These are phyloP conservation scores for Colletotrichum musicola DNA, from an alignment of 2,329 filamentous ascomycete genomes.

Conservation along the genomic window DNA sequence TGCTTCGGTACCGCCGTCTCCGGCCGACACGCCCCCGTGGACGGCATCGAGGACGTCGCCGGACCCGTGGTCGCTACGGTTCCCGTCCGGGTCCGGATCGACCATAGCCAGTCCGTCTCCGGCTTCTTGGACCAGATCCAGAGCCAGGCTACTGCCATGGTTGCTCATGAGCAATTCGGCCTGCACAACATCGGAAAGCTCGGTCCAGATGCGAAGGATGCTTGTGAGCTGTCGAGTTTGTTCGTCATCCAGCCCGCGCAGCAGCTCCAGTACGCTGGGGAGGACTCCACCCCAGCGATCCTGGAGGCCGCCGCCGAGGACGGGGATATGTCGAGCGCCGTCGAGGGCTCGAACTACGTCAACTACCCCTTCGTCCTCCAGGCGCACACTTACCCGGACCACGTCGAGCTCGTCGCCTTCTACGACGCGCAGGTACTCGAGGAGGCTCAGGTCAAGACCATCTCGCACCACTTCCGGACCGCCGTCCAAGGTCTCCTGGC, in stretches of 20 bases:
- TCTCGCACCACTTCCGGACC: background rate
- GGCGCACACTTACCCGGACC: background rate
- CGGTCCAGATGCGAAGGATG: background rate
- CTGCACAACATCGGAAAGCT: constrained; percentile 37
- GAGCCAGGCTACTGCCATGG: constrained; percentile 39
- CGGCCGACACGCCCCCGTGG: constrained; percentile 48
- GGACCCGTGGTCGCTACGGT: constrained; percentile 56
- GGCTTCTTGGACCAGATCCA: constrained; percentile 38
- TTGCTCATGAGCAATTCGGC: constrained; percentile 42
- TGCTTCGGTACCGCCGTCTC: constrained; percentile 55
- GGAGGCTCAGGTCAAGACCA: background rate
- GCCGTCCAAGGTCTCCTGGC: background rate
- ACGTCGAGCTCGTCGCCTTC: background rate
- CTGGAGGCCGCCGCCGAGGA: background rate
- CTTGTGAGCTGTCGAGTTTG: background rate
- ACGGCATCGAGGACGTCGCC: constrained; percentile 41
- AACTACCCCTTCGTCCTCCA: constrained; percentile 6
- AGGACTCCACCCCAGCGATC: background rate
- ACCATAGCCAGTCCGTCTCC: constrained; percentile 40
- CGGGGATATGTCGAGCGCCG: background rate
- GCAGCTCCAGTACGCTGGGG: background rate
- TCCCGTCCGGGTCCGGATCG: constrained; percentile 53
- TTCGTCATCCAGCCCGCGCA: constrained; percentile 1
- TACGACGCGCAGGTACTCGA: background rate
- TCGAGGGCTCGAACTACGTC: background rate